Conservation (phyloP, 2,329 filamentous ascomycete species). For the Trichoderma atrobrunneum region DNA sequence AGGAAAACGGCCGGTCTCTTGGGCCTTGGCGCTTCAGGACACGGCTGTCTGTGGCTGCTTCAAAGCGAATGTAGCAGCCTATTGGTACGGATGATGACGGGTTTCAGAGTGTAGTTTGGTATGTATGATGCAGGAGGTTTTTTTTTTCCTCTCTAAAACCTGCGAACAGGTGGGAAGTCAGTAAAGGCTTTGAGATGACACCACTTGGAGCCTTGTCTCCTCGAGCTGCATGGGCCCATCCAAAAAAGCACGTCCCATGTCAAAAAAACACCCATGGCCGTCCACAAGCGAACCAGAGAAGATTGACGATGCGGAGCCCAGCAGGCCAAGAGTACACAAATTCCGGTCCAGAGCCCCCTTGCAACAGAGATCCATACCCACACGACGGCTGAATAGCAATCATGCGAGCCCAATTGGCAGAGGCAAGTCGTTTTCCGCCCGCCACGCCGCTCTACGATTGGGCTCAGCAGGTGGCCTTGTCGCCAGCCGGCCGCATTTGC, state of each 20-base stretch:
- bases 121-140: slow-evolving; percentile 32
- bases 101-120: slow-evolving; percentile 22
- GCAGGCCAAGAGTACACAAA: slow-evolving; percentile 22
- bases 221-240: slow-evolving; percentile 14
- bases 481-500: slow-evolving; percentile 13
- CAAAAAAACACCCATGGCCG: slow-evolving; percentile 15
- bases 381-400: slow-evolving; percentile 22
- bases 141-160: slow-evolving; percentile 31
- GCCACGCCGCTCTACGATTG: slow-evolving; percentile 34
- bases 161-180: slow-evolving; percentile 34
- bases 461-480: slow-evolving; percentile 22
- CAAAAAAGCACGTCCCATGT: slow-evolving; percentile 20
- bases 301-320: slow-evolving; percentile 21
- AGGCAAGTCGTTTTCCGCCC: slow-evolving; percentile 24
- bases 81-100: slow-evolving; percentile 17
- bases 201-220: slow-evolving; percentile 18
- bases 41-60: slow-evolving; percentile 18
- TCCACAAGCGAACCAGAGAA: slow-evolving; percentile 20
- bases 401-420: slow-evolving; percentile 33
- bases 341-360: slow-evolving; percentile 28
- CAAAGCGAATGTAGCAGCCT: slow-evolving; percentile 18
- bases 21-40: slow-evolving; percentile 22
- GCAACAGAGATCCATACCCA: slow-evolving; percentile 23
- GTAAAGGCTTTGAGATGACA: slow-evolving; percentile 30
- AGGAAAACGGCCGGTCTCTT: slow-evolving; percentile 21